Percentiles rank a stretch among this genome's conserved stretches.
phyloP scores from a whole-genome alignment of 73 alveolate genomes.

The Loxodes magnus region DNA sequence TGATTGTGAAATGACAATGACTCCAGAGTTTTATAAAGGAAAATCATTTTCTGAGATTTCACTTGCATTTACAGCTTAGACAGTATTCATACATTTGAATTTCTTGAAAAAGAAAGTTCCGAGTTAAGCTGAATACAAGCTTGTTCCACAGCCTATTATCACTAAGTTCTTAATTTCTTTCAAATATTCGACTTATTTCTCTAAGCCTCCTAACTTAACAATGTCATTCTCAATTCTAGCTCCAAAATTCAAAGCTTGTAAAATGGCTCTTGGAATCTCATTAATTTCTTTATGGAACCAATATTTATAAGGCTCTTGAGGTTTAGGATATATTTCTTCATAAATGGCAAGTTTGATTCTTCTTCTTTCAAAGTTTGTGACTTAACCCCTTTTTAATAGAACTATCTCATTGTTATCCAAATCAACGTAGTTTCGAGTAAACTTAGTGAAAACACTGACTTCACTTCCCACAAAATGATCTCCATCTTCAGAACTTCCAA shows the following conservation, averaged over 20 bases:
- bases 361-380: conserved; percentile 21
- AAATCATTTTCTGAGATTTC: conserved; percentile 37
- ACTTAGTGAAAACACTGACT: conserved; percentile 62
- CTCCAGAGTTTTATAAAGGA: conserved; percentile 38
- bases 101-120: conserved; percentile 40
- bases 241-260: conserved; percentile 56
- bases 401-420: conserved; percentile 64
- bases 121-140: conserved; percentile 40
- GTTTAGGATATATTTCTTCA: conserved; percentile 26
- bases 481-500: conserved; percentile 23
- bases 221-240: conserved; percentile 43
- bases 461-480: conserved; percentile 51
- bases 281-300: conserved; percentile 53
- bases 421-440: conserved; percentile 52
- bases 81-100: conserved; percentile 33
- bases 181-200: conserved; percentile 19
- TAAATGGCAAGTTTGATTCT: conserved; percentile 10
- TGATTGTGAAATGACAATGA: conserved; percentile 52
- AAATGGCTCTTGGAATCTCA: conserved; percentile 55
- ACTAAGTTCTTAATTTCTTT: conserved; percentile 14
- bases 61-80: conserved; percentile 48
- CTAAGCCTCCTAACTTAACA: conserved; percentile 68
- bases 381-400: conserved; percentile 23
- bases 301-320: conserved; percentile 38
- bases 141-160: conserved; percentile 65